phyloP scores from a whole-genome alignment of 139 green algal genomes.

The Zygnema circumcarinatum region DNA sequence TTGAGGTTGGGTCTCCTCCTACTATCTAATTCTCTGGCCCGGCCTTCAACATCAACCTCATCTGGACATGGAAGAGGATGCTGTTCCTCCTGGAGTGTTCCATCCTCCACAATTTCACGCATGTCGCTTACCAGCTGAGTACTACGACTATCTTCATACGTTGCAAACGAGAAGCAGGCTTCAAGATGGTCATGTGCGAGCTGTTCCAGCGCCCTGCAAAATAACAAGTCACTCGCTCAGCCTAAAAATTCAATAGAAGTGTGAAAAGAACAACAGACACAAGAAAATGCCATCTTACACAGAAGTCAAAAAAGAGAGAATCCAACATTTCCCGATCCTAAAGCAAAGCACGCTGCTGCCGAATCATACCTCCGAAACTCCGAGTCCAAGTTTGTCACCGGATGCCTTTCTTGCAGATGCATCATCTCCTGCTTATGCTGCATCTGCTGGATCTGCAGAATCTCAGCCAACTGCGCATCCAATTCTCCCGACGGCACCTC shows the following conservation, averaged over 20 bases:
- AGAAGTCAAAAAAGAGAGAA: background rate
- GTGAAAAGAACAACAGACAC: no score
- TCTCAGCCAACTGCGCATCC: conserved; percentile 23
- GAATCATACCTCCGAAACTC: conserved; percentile 32
- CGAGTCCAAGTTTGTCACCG: conserved; percentile 31
- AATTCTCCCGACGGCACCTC: no score
- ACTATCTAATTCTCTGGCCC: background rate
- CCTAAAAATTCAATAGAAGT: no score
- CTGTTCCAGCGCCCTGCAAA: conserved; percentile 32
- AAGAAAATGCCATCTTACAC: conserved; percentile 14
- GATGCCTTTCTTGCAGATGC: conserved; percentile 31
- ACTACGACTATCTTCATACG: conserved; percentile 1
- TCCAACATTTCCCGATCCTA: background rate
- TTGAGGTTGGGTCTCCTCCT: background rate
- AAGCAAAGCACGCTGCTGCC: background rate
- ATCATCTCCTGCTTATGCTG: conserved; percentile 46
- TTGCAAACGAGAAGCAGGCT: conserved; percentile 35
- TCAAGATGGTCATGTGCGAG: conserved; percentile 39
- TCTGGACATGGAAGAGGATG: background rate
- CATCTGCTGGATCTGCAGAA: conserved; percentile 46
- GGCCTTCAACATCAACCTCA: conserved; percentile 2
- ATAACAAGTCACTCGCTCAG: no score
- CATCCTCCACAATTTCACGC: background rate
- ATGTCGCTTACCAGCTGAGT: background rate
- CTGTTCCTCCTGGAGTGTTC: background rate